These are phyloP conservation scores for Tolypocladium album DNA, from an alignment of 2,329 filamentous ascomycete genomes.

Conservation along the genomic window DNA sequence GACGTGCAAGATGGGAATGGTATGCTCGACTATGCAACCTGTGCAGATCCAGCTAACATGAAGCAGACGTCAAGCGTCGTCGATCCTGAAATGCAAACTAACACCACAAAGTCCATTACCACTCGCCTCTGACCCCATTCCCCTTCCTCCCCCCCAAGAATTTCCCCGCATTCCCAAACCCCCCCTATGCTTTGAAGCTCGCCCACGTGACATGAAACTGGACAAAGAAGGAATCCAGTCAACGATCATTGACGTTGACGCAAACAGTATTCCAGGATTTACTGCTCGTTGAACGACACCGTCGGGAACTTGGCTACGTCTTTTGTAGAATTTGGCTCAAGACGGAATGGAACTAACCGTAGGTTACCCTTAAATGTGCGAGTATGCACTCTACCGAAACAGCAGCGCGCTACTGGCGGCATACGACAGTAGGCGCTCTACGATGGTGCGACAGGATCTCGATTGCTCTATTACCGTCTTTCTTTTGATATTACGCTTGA, in stretches of 20 bases:
- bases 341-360: background rate
- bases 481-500: background rate
- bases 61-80: slow-evolving; percentile 39
- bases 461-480: background rate
- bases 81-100: slow-evolving; percentile 23
- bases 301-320: background rate
- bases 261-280: background rate
- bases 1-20: slow-evolving; percentile 23
- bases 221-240: background rate
- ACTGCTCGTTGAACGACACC: background rate
- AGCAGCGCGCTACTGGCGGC: background rate
- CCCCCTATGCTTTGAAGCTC: background rate
- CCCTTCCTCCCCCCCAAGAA: background rate
- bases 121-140: no score
- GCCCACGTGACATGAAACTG: background rate
- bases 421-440: background rate
- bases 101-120: background rate
- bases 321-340: background rate
- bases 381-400: background rate
- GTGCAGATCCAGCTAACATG: background rate
- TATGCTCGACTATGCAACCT: slow-evolving; percentile 4
- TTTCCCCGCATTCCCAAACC: background rate
- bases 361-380: background rate
- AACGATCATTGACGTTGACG: background rate
- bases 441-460: background rate